Conservation (phyloP, 2,329 filamentous ascomycete species). For the Monilinia fructicola region DNA sequence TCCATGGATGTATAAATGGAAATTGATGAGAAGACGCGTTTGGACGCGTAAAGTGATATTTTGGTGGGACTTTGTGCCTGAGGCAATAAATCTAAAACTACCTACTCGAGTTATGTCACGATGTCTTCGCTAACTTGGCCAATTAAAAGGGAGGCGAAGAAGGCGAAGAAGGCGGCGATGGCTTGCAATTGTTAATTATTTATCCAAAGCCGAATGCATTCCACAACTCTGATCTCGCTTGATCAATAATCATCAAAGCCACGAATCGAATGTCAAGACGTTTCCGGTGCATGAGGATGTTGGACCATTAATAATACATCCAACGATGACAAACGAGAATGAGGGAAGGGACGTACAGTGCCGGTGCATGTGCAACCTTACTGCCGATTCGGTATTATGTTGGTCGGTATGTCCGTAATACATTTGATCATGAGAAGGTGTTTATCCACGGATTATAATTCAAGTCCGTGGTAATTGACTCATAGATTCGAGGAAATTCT, state of each 20-base stretch:
- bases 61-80: not conserved
- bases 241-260: no score
- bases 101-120: no score
- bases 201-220: not conserved
- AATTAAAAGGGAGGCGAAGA: no score
- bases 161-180: no score
- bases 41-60: conserved; percentile 21
- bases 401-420: not conserved
- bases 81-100: no score
- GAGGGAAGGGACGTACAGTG: not conserved
- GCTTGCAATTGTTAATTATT: no score
- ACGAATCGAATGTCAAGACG: not conserved
- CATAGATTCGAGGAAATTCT: not conserved
- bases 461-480: not conserved
- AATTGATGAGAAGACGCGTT: conserved; percentile 11
- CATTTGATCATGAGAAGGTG: no score
- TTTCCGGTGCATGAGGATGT: not conserved
- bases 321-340: not conserved
- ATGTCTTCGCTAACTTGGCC: no score
- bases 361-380: not conserved
- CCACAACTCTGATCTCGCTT: no score
- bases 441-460: no score
- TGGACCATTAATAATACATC: not conserved
- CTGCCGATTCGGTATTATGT: not conserved
- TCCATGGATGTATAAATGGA: not conserved